Percentiles rank a stretch among this genome's conserved stretches.
Evolutionary conservation across 768 basidiomycete species (phyloP).

Genomic region (Megacollybia marginata): DNA sequence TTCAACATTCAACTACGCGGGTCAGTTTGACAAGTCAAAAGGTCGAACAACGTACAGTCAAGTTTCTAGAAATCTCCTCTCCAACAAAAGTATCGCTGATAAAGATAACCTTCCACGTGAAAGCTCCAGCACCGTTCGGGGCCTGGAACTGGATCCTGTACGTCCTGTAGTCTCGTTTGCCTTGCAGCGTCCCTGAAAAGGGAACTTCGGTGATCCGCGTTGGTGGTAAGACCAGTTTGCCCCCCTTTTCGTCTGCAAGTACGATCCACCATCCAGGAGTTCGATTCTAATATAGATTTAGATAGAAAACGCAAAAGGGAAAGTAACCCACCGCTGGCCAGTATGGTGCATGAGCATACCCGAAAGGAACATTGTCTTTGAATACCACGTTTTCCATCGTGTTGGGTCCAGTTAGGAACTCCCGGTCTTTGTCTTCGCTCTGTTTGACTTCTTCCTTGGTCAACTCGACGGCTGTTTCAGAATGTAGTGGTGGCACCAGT

Average conservation of each 20-base stretch:
- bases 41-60: conserved; percentile 48
- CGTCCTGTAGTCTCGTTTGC: conserved; percentile 57
- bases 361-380: conserved; percentile 19
- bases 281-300: conserved; percentile 47
- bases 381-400: conserved; percentile 24
- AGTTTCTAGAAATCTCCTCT: conserved; percentile 62
- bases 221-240: conserved; percentile 83
- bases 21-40: neutral
- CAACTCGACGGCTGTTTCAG: conserved; percentile 28
- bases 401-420: conserved; percentile 47
- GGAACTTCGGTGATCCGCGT: conserved; percentile 78
- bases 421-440: conserved; percentile 59
- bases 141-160: conserved; percentile 96
- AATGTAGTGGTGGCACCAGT: conserved; percentile 45
- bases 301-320: neutral
- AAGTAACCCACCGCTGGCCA: conserved; percentile 73
- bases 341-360: conserved; percentile 82
- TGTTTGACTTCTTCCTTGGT: conserved; percentile 34
- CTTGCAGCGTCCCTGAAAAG: conserved; percentile 36
- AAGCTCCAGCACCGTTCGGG: conserved; percentile 73
- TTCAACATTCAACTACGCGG: conserved; percentile 72
- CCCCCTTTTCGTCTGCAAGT: conserved; percentile 79
- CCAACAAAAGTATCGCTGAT: conserved; percentile 87
- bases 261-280: conserved; percentile 92
- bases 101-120: conserved; percentile 84